phyloP scores from a whole-genome alignment of 768 basidiomycete species.

The Hypsizygus marmoreus region DNA sequence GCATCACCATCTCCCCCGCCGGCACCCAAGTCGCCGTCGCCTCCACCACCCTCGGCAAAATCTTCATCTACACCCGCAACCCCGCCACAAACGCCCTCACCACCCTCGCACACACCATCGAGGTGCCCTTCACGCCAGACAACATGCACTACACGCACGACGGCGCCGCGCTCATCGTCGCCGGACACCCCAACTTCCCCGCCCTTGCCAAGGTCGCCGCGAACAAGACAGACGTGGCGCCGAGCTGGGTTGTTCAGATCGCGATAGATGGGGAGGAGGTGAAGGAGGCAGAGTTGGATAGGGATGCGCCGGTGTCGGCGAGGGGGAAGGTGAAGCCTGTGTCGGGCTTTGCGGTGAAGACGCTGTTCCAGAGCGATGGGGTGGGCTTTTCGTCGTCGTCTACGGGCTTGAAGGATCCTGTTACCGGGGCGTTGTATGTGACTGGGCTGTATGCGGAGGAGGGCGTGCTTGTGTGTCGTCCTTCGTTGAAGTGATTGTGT shows the following conservation, averaged over 20 bases:
- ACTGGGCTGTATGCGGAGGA: slow-evolving; percentile 58
- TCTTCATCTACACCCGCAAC: slow-evolving; percentile 57
- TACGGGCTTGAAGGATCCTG: slow-evolving; percentile 53
- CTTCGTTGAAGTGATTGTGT: slow-evolving; percentile 13
- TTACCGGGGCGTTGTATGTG: slow-evolving; percentile 51
- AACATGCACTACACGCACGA: slow-evolving; percentile 57
- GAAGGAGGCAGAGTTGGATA: slow-evolving; percentile 35
- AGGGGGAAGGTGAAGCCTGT: slow-evolving; percentile 38
- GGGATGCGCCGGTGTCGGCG: slow-evolving; percentile 49
- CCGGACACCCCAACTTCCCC: slow-evolving; percentile 69
- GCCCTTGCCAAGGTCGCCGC: slow-evolving; percentile 46
- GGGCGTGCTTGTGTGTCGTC: slow-evolving; percentile 52
- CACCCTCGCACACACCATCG: slow-evolving; percentile 36
- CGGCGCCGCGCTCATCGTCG: slow-evolving; percentile 50
- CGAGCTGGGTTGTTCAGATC: slow-evolving; percentile 64
- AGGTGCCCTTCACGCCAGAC: slow-evolving; percentile 61
- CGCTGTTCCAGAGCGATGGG: slow-evolving; percentile 79
- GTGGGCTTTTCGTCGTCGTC: slow-evolving; percentile 54
- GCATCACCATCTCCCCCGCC: slow-evolving; percentile 57
- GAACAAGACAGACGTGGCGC: slow-evolving; percentile 41
- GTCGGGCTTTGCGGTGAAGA: slow-evolving; percentile 46
- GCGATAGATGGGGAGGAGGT: slow-evolving; percentile 13
- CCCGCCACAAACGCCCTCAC: slow-evolving; percentile 44
- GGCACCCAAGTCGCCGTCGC: slow-evolving; percentile 57
- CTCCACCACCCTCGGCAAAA: slow-evolving; percentile 46